Evolutionary conservation across 176 grass and related monocot species (phyloP).

Genomic region (Bonia amplexicaulis): DNA sequence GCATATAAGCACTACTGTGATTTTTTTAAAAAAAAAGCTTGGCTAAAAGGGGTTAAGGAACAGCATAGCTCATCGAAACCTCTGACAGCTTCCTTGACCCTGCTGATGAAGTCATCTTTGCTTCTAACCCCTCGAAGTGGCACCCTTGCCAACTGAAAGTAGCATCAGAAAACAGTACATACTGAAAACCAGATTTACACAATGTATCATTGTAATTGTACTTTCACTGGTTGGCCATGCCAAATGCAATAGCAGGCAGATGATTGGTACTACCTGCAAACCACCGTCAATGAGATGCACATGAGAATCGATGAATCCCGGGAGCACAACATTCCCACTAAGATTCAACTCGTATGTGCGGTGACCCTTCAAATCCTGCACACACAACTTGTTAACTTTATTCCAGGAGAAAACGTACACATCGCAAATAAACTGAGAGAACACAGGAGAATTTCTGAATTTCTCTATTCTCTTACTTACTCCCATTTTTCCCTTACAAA

Average conservation of each 20-base stretch:
- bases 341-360: constrained; percentile 54
- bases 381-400: too few relatives aligned
- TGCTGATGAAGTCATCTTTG: constrained; percentile 60
- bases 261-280: constrained; percentile 39
- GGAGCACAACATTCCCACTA: constrained; percentile 73
- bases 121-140: constrained; percentile 58
- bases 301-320: constrained; percentile 94
- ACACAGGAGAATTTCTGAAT: too few relatives aligned
- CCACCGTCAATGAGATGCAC: constrained; percentile 74
- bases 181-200: neutral
- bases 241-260: neutral
- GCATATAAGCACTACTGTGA: too few relatives aligned
- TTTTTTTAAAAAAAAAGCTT: neutral
- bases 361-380: constrained; percentile 56
- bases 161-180: constrained; percentile 6
- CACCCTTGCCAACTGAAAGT: constrained; percentile 48
- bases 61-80: constrained; percentile 25
- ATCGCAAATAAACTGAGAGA: too few relatives aligned
- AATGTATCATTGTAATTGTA: neutral
- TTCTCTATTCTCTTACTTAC: too few relatives aligned
- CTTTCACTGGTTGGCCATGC: neutral
- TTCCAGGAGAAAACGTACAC: too few relatives aligned
- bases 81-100: constrained; percentile 56
- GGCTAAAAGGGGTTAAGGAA: neutral
- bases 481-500: too few relatives aligned